Conservation (phyloP, 768 basidiomycete species). For the Hygrocybe coccinea region DNA sequence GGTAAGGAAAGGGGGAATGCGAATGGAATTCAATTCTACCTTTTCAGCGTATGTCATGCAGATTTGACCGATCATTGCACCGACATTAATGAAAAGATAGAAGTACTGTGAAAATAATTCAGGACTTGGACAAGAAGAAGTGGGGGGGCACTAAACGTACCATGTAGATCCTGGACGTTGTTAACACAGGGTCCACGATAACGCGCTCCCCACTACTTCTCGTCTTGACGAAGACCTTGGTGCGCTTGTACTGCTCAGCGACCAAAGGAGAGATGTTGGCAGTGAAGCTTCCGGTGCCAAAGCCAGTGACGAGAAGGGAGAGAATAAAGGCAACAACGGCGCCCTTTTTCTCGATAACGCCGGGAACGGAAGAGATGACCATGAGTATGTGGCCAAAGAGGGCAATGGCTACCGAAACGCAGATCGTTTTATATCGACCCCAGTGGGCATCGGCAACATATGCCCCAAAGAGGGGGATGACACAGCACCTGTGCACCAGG, state of each 20-base stretch:
- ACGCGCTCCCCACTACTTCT: conserved; percentile 62
- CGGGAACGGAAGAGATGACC: conserved; percentile 58
- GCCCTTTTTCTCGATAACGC: conserved; percentile 53
- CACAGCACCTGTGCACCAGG: conserved; percentile 57
- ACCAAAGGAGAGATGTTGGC: conserved; percentile 72
- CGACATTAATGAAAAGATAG: conserved; percentile 71
- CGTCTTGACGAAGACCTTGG: conserved; percentile 46
- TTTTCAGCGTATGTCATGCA: conserved; percentile 65
- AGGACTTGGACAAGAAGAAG: background rate
- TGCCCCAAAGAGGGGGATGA: conserved; percentile 64
- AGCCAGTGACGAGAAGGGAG: conserved; percentile 58
- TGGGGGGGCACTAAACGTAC: conserved; percentile 27
- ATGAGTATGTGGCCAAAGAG: conserved; percentile 64
- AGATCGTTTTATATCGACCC: conserved; percentile 73
- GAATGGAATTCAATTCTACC: conserved; percentile 25
- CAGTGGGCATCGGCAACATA: conserved; percentile 68
- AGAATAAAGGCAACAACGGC: conserved; percentile 51
- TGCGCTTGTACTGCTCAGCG: conserved; percentile 67
- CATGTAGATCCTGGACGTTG: conserved; percentile 70
- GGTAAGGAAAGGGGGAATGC: background rate
- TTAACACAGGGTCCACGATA: conserved; percentile 67
- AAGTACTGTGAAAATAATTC: conserved; percentile 41
- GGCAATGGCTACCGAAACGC: conserved; percentile 52
- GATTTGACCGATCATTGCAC: conserved; percentile 64
- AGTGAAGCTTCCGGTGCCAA: conserved; percentile 71